These are phyloP conservation scores for Candida krabiensis DNA, from an alignment of 805 yeast genomes.

Conservation along the genomic window DNA sequence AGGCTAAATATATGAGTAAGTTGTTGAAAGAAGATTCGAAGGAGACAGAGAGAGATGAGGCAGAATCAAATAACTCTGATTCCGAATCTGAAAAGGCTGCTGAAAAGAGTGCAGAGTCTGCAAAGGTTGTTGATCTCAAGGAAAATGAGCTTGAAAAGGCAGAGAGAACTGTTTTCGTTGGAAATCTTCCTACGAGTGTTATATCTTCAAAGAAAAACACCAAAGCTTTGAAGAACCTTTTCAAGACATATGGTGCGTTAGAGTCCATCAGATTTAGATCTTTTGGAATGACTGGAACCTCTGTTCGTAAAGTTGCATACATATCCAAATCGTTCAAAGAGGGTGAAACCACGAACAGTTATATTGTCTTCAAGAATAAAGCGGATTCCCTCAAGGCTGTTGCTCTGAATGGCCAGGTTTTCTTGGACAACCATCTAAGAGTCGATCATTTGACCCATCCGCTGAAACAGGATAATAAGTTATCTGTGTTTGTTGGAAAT, in stretches of 20 bases:
- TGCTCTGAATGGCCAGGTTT: constrained; percentile 63
- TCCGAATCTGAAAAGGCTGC: constrained; percentile 28
- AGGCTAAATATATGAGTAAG: constrained; percentile 53
- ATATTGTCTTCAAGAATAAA: constrained; percentile 70
- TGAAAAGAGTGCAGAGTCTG: constrained; percentile 31
- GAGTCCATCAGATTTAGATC: constrained; percentile 89
- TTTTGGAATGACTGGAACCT: constrained; percentile 79
- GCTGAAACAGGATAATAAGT: constrained; percentile 75
- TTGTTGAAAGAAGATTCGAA: constrained; percentile 40
- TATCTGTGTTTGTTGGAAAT: constrained; percentile 90
- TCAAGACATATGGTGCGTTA: constrained; percentile 52
- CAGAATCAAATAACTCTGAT: constrained; percentile 12
- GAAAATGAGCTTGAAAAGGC: constrained; percentile 79
- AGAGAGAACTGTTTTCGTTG: constrained; percentile 82
- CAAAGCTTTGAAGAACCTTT: constrained; percentile 65
- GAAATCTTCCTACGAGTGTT: constrained; percentile 70
- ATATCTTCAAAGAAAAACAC: constrained; percentile 61
- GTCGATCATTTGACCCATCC: constrained; percentile 96
- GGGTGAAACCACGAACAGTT: constrained; percentile 81
- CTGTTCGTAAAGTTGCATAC: constrained; percentile 92
- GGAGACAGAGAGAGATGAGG: no score
- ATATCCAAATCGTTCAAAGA: constrained; percentile 75
- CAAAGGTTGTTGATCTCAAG: constrained; percentile 58
- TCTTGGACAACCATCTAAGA: constrained; percentile 74
- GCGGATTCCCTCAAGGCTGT: constrained; percentile 46